These are phyloP conservation scores for Maudiozyma saulgeensis DNA, from an alignment of 805 yeast genomes.

Conservation along the genomic window DNA sequence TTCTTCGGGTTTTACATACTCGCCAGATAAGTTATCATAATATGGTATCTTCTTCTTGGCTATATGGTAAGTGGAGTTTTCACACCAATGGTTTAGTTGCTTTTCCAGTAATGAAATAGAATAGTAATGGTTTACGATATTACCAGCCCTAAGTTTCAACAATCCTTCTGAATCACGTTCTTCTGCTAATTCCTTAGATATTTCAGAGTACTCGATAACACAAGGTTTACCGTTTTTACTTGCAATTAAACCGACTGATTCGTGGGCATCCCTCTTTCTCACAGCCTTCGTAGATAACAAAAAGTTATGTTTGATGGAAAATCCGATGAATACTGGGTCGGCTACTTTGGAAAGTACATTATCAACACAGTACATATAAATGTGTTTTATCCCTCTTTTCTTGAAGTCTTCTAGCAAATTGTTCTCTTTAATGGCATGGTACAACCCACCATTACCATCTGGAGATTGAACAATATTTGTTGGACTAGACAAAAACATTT, in stretches of 20 bases:
- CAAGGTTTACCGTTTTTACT: conserved; percentile 60
- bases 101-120: conserved; percentile 60
- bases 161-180: conserved; percentile 52
- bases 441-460: conserved; percentile 96
- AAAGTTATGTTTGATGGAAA: conserved; percentile 55
- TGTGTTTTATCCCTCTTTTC: conserved; percentile 64
- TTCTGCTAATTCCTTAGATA: conserved; percentile 61
- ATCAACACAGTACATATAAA: conserved; percentile 96
- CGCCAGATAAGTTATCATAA: conserved; percentile 40
- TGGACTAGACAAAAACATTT: conserved; percentile 53
- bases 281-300: conserved; percentile 90
- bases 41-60: conserved; percentile 82
- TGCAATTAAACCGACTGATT: conserved; percentile 88
- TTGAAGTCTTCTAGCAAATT: conserved; percentile 60
- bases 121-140: conserved; percentile 94
- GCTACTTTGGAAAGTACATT: conserved; percentile 86
- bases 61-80: conserved; percentile 80
- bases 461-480: conserved; percentile 71
- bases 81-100: conserved; percentile 60
- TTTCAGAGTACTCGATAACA: conserved; percentile 93
- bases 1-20: conserved; percentile 49
- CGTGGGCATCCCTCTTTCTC: conserved; percentile 78
- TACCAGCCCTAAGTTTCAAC: conserved; percentile 81
- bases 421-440: conserved; percentile 64
- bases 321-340: conserved; percentile 81